Percentiles rank a stretch among this genome's conserved stretches.
Conservation (phyloP, 2,329 filamentous ascomycete genomes). For the Fusarium sp. region DNA sequence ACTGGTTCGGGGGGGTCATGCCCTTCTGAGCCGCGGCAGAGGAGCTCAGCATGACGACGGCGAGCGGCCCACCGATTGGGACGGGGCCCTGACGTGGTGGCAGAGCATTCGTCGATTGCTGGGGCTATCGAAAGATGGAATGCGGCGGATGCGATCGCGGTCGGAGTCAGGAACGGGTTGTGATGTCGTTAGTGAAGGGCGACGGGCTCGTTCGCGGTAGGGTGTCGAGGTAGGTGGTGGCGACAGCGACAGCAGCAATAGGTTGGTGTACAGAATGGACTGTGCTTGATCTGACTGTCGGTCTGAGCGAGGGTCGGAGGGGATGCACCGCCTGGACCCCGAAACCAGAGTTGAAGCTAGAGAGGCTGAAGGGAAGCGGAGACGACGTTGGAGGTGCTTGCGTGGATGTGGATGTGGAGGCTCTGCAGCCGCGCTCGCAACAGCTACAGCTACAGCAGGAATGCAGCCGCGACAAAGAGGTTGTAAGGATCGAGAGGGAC, state of each 20-base stretch:
- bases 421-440: constrained; percentile 35
- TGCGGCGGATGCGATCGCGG: constrained; percentile 36
- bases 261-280: constrained; percentile 5
- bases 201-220: constrained; percentile 12
- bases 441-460: constrained; percentile 12
- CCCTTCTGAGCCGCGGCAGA: constrained; percentile 53
- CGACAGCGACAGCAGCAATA: constrained; percentile 3
- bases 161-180: constrained; percentile 18
- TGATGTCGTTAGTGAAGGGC: constrained; percentile 16
- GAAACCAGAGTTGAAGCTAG: constrained; percentile 26
- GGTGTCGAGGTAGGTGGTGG: neutral
- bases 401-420: constrained; percentile 44
- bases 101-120: constrained; percentile 56
- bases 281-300: constrained; percentile 19
- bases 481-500: constrained; percentile 10
- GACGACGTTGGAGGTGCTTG: constrained; percentile 38
- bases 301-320: constrained; percentile 17
- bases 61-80: constrained; percentile 56
- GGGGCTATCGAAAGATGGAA: constrained; percentile 21
- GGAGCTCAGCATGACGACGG: constrained; percentile 53
- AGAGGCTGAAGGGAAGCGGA: constrained; percentile 37
- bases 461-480: constrained; percentile 5
- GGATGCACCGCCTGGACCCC: constrained; percentile 18
- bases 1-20: constrained; percentile 52
- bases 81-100: constrained; percentile 56